Percentiles rank a stretch among this genome's conserved stretches.
phyloP scores from a whole-genome alignment of 73 alveolate species.

The Tetrahymena borealis region DNA sequence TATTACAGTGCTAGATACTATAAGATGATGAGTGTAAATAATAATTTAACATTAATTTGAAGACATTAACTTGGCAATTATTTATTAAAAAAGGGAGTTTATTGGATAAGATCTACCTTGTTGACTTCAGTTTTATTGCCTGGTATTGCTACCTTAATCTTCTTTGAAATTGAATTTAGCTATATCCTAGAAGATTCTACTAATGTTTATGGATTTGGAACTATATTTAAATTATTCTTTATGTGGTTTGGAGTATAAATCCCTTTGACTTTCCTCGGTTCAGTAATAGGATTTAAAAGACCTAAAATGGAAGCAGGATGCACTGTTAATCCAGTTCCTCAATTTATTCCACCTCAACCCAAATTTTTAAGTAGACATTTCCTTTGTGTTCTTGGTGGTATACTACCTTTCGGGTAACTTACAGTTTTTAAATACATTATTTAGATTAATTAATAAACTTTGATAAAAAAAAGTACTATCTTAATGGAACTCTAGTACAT shows the following conservation, averaged over 20 bases:
- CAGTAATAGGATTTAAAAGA: constrained; percentile 16
- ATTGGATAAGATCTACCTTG: constrained; percentile 17
- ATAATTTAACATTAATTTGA: background rate
- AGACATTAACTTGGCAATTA: background rate
- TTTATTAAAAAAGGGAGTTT: background rate
- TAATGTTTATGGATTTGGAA: constrained; percentile 27
- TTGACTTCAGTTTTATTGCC: constrained; percentile 22
- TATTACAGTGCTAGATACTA: background rate
- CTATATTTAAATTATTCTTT: background rate
- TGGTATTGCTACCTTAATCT: constrained; percentile 12
- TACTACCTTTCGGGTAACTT: constrained; percentile 24
- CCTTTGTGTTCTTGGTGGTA: constrained; percentile 13
- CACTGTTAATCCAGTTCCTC: constrained; percentile 5
- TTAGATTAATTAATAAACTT: background rate
- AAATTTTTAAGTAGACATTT: background rate
- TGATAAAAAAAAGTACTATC: no score
- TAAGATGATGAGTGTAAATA: background rate
- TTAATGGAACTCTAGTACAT: constrained; percentile 34
- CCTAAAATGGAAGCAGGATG: constrained; percentile 1
- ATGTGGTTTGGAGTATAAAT: constrained; percentile 36
- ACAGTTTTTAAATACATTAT: background rate
- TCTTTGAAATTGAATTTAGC: constrained; percentile 10
- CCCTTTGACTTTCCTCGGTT: constrained; percentile 28
- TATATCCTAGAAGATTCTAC: constrained; percentile 15
- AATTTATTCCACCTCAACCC: constrained; percentile 9